These are phyloP conservation scores for Paraphysoderma sedebokerense DNA, from an alignment of 371 early-diverging fungal genomes.

Conservation along the genomic window DNA sequence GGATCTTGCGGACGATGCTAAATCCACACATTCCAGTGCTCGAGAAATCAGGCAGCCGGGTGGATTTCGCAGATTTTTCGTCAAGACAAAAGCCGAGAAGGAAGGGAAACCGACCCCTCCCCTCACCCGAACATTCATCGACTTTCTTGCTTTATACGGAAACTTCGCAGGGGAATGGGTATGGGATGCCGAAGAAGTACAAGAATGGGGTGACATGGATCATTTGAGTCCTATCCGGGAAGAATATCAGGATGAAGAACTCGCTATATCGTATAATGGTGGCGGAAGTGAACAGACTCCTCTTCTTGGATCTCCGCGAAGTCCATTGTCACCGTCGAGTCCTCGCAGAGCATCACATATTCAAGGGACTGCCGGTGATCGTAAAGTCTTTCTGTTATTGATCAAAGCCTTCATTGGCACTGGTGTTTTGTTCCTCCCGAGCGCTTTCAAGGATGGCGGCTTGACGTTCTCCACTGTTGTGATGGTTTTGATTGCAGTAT, in stretches of 20 bases:
- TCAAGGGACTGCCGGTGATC: constrained; percentile 26
- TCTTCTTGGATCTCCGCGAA: no score
- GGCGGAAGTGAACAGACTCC: no score
- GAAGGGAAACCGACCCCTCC: constrained; percentile 39
- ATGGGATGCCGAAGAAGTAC: constrained; percentile 62
- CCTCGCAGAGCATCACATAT: no score
- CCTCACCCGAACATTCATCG: constrained; percentile 76
- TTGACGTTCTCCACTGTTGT: constrained; percentile 26
- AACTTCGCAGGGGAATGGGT: constrained; percentile 89
- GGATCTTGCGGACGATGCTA: no score
- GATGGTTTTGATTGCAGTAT: constrained; percentile 22
- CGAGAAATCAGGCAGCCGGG: no score
- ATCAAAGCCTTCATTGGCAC: constrained; percentile 64
- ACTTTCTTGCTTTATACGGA: constrained; percentile 81
- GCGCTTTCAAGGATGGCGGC: constrained; percentile 43
- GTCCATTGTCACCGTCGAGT: no score
- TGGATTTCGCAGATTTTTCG: constrained; percentile 71
- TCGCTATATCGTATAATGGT: no score
- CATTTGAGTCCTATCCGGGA: constrained; percentile 5
- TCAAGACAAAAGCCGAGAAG: constrained; percentile 47
- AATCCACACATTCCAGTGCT: no score
- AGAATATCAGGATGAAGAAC: no score
- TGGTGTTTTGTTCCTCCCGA: constrained; percentile 46
- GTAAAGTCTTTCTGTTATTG: constrained; percentile 54
- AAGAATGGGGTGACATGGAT: constrained; percentile 33